Conservation (phyloP, 2,329 filamentous ascomycete genomes). For the Dothideomycetidae sp. region DNA sequence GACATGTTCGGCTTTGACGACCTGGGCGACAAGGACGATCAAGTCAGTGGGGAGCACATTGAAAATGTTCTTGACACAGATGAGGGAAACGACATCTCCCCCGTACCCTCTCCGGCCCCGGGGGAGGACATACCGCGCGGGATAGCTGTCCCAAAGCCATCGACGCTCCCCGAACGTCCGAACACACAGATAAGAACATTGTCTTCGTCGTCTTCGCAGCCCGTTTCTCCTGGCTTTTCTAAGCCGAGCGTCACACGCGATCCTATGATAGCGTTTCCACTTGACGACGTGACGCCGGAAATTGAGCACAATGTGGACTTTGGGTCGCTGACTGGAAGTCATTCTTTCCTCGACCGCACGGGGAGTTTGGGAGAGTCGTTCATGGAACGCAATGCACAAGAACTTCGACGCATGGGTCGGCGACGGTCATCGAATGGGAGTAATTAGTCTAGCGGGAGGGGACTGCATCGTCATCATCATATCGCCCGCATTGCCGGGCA, state of each 20-base stretch:
- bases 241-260: conserved; percentile 20
- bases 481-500: neutral
- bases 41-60: neutral
- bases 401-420: conserved; percentile 13
- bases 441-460: too few species aligned
- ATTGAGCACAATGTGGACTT: conserved; percentile 18
- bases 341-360: conserved; percentile 10
- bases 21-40: neutral
- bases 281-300: conserved; percentile 16
- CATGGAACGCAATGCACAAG: conserved; percentile 23
- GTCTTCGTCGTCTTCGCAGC: conserved; percentile 17
- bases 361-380: conserved; percentile 22
- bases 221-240: conserved; percentile 22
- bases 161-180: conserved; percentile 6
- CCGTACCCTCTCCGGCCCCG: conserved; percentile 1
- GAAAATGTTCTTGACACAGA: conserved; percentile 3
- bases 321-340: conserved; percentile 10
- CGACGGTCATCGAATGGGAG: neutral
- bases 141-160: neutral
- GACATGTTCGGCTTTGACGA: conserved; percentile 9
- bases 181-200: conserved; percentile 16
- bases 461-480: neutral
- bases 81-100: conserved; percentile 7
- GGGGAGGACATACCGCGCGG: neutral
- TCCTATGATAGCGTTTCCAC: conserved; percentile 17